Conservation (phyloP, 768 basidiomycete genomes). For the Pholiota conissans region DNA sequence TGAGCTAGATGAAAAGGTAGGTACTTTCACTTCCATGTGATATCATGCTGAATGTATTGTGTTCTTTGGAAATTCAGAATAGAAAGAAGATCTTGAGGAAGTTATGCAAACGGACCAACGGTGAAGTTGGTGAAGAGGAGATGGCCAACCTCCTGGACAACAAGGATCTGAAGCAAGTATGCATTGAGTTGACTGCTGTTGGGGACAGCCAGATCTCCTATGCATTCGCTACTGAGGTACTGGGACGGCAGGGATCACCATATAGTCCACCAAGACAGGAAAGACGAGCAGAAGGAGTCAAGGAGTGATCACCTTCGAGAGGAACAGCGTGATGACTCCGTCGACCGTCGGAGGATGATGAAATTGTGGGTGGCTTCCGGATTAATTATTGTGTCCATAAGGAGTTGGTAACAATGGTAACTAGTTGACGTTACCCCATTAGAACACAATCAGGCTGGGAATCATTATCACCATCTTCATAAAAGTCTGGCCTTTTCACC, state of each 20-base stretch:
- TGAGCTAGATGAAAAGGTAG: slow-evolving; percentile 33
- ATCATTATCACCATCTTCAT: slow-evolving; percentile 8
- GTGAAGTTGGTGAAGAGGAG: slow-evolving; percentile 28
- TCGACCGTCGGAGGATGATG: neutral
- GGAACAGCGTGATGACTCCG: neutral
- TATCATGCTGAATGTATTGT: neutral
- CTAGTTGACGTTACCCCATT: neutral
- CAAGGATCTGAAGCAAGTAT: slow-evolving; percentile 46
- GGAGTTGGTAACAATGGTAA: slow-evolving; percentile 10
- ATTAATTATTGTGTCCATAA: slow-evolving; percentile 2
- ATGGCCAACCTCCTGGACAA: slow-evolving; percentile 37
- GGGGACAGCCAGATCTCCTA: slow-evolving; percentile 12
- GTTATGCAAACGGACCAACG: slow-evolving; percentile 34
- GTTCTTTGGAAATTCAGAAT: slow-evolving; percentile 20
- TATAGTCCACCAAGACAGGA: slow-evolving; percentile 10
- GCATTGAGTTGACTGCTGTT: slow-evolving; percentile 33
- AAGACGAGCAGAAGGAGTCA: slow-evolving; percentile 10
- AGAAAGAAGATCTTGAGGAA: slow-evolving; percentile 33
- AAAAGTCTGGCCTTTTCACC: neutral
- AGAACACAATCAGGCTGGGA: neutral
- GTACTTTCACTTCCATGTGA: neutral
- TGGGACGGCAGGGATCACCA: slow-evolving; percentile 5
- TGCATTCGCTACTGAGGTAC: slow-evolving; percentile 10
- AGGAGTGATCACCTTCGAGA: slow-evolving; percentile 9
- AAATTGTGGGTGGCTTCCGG: neutral